Evolutionary conservation across 495 filamentous ascomycete species (phyloP).

Genomic region (Melanomma pulvis-pyrius): DNA sequence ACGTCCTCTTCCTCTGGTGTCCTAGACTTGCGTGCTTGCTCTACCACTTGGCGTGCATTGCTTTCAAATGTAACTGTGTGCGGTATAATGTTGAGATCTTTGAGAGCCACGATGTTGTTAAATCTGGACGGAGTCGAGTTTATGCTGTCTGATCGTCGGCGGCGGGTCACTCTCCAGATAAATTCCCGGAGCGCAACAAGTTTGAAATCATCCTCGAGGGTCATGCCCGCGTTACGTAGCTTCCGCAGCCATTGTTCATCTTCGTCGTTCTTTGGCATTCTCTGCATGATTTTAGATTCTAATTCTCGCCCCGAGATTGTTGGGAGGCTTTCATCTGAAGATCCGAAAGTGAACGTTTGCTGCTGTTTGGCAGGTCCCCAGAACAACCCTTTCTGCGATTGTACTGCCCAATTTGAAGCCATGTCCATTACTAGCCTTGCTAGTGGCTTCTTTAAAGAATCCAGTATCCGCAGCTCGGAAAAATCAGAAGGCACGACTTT

Average conservation of each 20-base stretch:
- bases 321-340: constrained; percentile 51
- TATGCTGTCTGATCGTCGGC: constrained; percentile 61
- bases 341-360: constrained; percentile 66
- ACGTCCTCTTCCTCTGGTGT: constrained; percentile 10
- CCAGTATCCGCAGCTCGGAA: constrained; percentile 73
- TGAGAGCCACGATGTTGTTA: constrained; percentile 71
- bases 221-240: constrained; percentile 81
- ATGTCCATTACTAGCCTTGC: constrained; percentile 78
- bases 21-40: constrained; percentile 46
- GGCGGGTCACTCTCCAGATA: constrained; percentile 80
- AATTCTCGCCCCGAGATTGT: constrained; percentile 52
- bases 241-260: constrained; percentile 93
- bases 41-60: constrained; percentile 49
- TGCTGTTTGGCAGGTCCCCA: constrained; percentile 76
- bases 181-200: constrained; percentile 84
- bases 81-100: constrained; percentile 70
- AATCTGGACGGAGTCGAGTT: constrained; percentile 51
- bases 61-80: constrained; percentile 94
- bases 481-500: constrained; percentile 65
- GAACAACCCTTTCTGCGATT: constrained; percentile 74
- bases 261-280: constrained; percentile 78
- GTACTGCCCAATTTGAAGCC: constrained; percentile 82
- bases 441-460: constrained; percentile 82
- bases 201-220: constrained; percentile 84
- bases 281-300: constrained; percentile 51